Evolutionary conservation across 176 grass and related monocot species (phyloP).

Genomic region (maize (Zea mays)): DNA sequence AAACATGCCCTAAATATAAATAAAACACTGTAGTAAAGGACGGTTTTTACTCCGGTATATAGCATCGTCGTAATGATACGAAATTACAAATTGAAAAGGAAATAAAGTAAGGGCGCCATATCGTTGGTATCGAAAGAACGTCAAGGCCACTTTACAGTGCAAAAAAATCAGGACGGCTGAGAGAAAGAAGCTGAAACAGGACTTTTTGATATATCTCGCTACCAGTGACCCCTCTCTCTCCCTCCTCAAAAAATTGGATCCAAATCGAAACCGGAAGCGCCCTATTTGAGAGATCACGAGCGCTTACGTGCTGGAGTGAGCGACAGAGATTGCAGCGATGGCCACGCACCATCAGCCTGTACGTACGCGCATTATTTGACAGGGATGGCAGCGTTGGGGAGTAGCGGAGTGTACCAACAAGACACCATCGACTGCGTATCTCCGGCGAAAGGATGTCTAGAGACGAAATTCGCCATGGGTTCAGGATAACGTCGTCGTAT

Average conservation of each 20-base stretch:
- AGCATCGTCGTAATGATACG: too few species aligned
- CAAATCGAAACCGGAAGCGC: neutral
- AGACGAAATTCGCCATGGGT: constrained; percentile 19
- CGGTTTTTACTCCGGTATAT: too few species aligned
- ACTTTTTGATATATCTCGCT: neutral
- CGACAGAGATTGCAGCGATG: constrained; percentile 43
- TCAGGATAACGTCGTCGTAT: constrained; percentile 12
- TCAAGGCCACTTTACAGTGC: too few species aligned
- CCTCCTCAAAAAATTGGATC: constrained; percentile 18
- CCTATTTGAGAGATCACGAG: constrained; percentile 40
- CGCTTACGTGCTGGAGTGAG: constrained; percentile 48
- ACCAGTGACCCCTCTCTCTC: constrained; percentile 15
- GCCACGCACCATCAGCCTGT: constrained; percentile 13
- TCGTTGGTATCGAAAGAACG: too few species aligned
- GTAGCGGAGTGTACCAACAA: constrained; percentile 2
- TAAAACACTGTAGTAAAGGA: too few species aligned
- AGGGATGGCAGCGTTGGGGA: constrained; percentile 7
- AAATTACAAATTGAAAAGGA: too few species aligned
- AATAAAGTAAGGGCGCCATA: too few species aligned
- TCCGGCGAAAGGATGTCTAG: constrained; percentile 26
- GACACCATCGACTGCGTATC: constrained; percentile 22
- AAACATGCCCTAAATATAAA: too few species aligned
- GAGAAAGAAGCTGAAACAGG: too few species aligned
- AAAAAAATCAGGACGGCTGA: too few species aligned
- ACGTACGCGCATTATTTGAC: constrained; percentile 8